Evolutionary conservation across 768 basidiomycete species (phyloP).

Genomic region (Tulasnella sp.): DNA sequence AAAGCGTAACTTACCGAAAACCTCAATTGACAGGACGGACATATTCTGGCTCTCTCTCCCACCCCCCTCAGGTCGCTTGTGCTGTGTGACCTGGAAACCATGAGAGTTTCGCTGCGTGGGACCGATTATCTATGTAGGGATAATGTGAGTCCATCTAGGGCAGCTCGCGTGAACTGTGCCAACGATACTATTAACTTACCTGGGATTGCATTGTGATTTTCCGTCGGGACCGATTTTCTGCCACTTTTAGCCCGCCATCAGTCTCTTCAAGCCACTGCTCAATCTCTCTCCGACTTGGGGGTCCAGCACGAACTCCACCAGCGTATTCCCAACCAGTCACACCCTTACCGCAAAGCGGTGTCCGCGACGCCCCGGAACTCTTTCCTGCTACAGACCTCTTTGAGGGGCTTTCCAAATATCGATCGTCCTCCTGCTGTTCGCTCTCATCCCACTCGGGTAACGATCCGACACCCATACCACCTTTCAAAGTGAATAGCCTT

Average conservation of each 20-base stretch:
- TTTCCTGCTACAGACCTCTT: background rate
- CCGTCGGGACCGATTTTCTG: slow-evolving; percentile 16
- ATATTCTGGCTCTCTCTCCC: slow-evolving; percentile 66
- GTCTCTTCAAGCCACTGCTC: slow-evolving; percentile 52
- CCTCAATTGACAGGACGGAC: slow-evolving; percentile 76
- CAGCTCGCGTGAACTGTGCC: slow-evolving; percentile 26
- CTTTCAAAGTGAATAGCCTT: slow-evolving; percentile 64
- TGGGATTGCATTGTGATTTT: slow-evolving; percentile 36
- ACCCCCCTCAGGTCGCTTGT: slow-evolving; percentile 41
- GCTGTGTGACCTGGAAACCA: slow-evolving; percentile 60
- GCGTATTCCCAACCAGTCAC: slow-evolving; percentile 80
- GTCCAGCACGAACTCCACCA: slow-evolving; percentile 40
- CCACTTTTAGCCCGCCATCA: slow-evolving; percentile 30
- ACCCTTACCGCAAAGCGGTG: slow-evolving; percentile 30
- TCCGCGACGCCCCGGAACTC: background rate
- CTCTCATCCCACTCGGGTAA: slow-evolving; percentile 59
- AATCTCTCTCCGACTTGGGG: slow-evolving; percentile 59
- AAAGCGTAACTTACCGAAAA: slow-evolving; percentile 61
- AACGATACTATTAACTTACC: background rate
- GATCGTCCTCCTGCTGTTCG: background rate
- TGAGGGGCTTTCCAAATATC: background rate
- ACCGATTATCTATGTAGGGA: slow-evolving; percentile 53
- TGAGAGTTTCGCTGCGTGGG: slow-evolving; percentile 72
- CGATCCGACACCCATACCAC: slow-evolving; percentile 53
- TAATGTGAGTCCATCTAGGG: background rate